These are phyloP conservation scores for Chamaecrista fasciculata DNA, from an alignment of 306 rosid species.

Conservation along the genomic window DNA sequence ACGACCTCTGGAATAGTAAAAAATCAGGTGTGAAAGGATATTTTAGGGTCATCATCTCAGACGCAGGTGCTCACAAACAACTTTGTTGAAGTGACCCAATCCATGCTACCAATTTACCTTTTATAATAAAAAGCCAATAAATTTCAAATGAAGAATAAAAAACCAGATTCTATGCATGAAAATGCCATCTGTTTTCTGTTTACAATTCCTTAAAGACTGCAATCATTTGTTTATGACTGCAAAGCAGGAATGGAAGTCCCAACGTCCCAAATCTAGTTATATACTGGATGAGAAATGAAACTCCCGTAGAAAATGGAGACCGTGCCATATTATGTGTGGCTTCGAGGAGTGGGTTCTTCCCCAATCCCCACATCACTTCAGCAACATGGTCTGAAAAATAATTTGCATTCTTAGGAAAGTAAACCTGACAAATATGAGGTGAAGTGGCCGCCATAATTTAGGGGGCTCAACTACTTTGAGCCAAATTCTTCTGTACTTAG, in stretches of 20 bases:
- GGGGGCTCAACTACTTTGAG: constrained; percentile 7
- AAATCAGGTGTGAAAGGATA: neutral
- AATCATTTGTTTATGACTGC: neutral
- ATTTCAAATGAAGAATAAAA: neutral
- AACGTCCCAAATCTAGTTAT: neutral
- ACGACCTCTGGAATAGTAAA: too few species aligned
- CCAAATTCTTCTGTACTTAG: neutral
- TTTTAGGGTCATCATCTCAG: neutral
- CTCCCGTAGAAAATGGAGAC: neutral
- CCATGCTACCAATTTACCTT: too few species aligned
- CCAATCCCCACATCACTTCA: neutral
- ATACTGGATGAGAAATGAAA: neutral
- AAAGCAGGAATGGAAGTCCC: neutral
- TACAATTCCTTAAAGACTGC: neutral
- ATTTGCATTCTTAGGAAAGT: neutral
- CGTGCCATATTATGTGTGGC: neutral
- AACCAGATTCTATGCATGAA: neutral
- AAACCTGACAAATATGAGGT: neutral
- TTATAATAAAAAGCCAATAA: neutral
- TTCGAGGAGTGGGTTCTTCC: neutral
- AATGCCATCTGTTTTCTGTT: neutral
- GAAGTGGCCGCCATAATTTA: neutral
- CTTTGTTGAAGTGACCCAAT: neutral
- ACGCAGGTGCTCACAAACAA: neutral
- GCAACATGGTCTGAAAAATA: neutral